Conservation (phyloP, 2,329 filamentous ascomycete genomes). For the Fusarium graminum region DNA sequence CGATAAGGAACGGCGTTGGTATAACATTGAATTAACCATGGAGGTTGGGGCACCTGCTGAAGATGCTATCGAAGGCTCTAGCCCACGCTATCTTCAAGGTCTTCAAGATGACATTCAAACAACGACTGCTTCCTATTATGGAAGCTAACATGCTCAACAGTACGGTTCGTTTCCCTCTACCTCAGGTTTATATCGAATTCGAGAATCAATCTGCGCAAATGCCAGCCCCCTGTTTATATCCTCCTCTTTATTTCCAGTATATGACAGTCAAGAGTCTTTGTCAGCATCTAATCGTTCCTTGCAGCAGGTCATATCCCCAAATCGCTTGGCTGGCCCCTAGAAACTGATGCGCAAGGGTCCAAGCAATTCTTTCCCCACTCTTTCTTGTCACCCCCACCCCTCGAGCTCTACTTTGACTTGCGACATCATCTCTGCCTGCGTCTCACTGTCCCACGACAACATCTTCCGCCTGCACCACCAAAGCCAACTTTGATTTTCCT, state of each 20-base stretch:
- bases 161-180: constrained; percentile 70
- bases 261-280: neutral
- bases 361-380: constrained; percentile 15
- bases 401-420: constrained; percentile 33
- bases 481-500: neutral
- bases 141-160: constrained; percentile 66
- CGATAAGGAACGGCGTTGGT: neutral
- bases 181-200: constrained; percentile 83
- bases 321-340: neutral
- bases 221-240: constrained; percentile 77
- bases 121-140: constrained; percentile 63
- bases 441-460: constrained; percentile 32
- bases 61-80: constrained; percentile 57
- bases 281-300: constrained; percentile 24
- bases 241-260: constrained; percentile 82
- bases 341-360: constrained; percentile 11
- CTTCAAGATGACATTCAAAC: constrained; percentile 67
- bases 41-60: neutral
- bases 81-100: constrained; percentile 74
- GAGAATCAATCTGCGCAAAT: constrained; percentile 80
- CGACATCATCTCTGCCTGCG: constrained; percentile 42
- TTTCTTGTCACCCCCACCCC: constrained; percentile 20
- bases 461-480: constrained; percentile 8
- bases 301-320: neutral
- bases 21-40: neutral